These are phyloP conservation scores for Somion occarium DNA, from an alignment of 1,284 basidiomycete genomes.

Conservation along the genomic window DNA sequence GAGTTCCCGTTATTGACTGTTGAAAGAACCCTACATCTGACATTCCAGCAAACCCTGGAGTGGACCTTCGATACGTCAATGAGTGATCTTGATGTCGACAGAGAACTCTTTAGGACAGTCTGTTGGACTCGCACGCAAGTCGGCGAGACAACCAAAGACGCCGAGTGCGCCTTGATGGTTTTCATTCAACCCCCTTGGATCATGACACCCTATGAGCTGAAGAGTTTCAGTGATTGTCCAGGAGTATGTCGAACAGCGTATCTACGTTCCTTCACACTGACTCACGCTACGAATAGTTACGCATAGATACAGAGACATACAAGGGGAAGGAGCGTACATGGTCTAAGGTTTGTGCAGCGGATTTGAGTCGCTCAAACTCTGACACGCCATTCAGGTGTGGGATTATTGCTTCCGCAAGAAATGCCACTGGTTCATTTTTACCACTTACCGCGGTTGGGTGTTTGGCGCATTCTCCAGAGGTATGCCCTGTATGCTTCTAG, in stretches of 20 bases:
- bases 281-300: background rate
- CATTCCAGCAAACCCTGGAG: conserved; percentile 35
- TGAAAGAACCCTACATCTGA: conserved; percentile 47
- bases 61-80: conserved; percentile 40
- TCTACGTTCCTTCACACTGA: conserved; percentile 2
- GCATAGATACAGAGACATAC: conserved; percentile 13
- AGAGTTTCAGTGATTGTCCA: conserved; percentile 43
- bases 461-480: conserved; percentile 66
- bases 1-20: conserved; percentile 51
- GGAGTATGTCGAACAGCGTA: conserved; percentile 32
- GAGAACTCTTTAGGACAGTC: conserved; percentile 39
- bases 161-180: conserved; percentile 37
- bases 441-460: conserved; percentile 65
- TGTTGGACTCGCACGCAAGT: conserved; percentile 38
- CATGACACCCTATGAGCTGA: conserved; percentile 48
- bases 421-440: conserved; percentile 62
- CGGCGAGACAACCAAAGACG: conserved; percentile 14
- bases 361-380: no score
- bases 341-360: conserved; percentile 8
- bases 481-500: conserved; percentile 23
- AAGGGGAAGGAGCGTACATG: background rate
- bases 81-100: conserved; percentile 33
- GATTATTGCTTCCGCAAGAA: conserved; percentile 51
- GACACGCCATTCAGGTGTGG: conserved; percentile 64
- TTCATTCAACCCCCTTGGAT: conserved; percentile 67